These are phyloP conservation scores for Psilocybe sp. DNA, from an alignment of 768 basidiomycete species.

Conservation along the genomic window DNA sequence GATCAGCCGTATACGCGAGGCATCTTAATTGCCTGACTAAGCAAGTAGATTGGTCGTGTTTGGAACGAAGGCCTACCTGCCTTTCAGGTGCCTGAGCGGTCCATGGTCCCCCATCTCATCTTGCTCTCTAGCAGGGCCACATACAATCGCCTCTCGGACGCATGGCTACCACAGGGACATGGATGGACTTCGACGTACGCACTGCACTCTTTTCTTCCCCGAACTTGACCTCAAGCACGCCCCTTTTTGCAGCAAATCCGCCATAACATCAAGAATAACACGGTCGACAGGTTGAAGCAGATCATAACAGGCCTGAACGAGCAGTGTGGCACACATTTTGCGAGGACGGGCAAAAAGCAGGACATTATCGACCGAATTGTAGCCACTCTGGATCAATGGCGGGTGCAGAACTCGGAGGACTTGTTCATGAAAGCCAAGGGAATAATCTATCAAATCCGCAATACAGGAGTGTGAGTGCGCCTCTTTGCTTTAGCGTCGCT, in stretches of 20 bases:
- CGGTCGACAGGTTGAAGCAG: slow-evolving; percentile 83
- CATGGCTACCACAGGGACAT: slow-evolving; percentile 64
- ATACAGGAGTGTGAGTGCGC: slow-evolving; percentile 60
- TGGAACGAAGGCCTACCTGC: too few species aligned
- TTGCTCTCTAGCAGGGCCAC: neutral
- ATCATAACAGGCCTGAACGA: slow-evolving; percentile 78
- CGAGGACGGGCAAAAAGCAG: slow-evolving; percentile 83
- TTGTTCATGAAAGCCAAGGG: slow-evolving; percentile 69
- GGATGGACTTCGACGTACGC: slow-evolving; percentile 75
- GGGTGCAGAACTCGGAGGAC: slow-evolving; percentile 50
- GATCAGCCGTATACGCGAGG: neutral
- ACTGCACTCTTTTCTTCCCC: neutral
- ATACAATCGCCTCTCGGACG: neutral
- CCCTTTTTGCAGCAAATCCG: slow-evolving; percentile 53
- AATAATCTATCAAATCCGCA: slow-evolving; percentile 65
- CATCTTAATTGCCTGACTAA: neutral
- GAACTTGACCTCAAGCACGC: slow-evolving; percentile 9
- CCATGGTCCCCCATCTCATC: neutral
- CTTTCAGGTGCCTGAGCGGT: too few species aligned
- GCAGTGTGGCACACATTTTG: slow-evolving; percentile 63
- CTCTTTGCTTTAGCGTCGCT: neutral
- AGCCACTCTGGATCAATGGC: slow-evolving; percentile 58
- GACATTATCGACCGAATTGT: slow-evolving; percentile 81
- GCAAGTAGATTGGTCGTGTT: neutral
- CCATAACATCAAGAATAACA: slow-evolving; percentile 71